phyloP scores from a whole-genome alignment of 2,329 filamentous ascomycete genomes.

The Fusarium equiseti region DNA sequence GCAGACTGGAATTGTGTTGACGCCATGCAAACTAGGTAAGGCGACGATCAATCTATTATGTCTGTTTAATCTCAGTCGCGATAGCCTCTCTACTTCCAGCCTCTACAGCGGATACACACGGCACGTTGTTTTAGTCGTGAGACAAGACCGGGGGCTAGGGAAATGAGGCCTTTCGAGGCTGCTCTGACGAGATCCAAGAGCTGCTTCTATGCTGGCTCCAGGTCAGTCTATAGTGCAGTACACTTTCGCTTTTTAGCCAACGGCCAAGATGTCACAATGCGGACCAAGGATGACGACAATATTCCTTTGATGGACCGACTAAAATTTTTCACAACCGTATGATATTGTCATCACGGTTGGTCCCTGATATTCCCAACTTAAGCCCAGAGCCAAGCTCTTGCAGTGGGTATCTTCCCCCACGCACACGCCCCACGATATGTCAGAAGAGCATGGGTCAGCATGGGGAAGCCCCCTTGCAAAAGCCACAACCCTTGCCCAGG shows the following conservation, averaged over 20 bases:
- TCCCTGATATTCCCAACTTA: slow-evolving; percentile 8
- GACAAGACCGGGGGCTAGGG: slow-evolving; percentile 8
- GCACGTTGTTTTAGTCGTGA: not conserved
- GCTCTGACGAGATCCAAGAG: slow-evolving; percentile 26
- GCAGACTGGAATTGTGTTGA: not conserved
- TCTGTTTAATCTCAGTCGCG: not conserved
- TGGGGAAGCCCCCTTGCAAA: slow-evolving; percentile 32
- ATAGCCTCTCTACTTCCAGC: not conserved
- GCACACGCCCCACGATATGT: slow-evolving; percentile 36
- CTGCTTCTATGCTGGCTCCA: slow-evolving; percentile 4
- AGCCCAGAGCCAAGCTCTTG: slow-evolving; percentile 20
- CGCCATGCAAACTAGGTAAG: not conserved
- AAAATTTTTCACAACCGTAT: slow-evolving; percentile 4
- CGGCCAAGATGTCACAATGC: slow-evolving; percentile 27
- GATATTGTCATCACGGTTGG: not conserved
- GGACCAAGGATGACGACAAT: slow-evolving; percentile 33
- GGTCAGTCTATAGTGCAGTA: not conserved
- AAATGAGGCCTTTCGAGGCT: slow-evolving; percentile 39
- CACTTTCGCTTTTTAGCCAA: not conserved
- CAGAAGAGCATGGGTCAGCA: slow-evolving; percentile 34
- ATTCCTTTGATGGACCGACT: slow-evolving; percentile 2
- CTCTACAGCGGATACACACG: slow-evolving; percentile 8
- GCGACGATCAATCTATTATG: slow-evolving; percentile 6
- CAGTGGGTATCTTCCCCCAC: slow-evolving; percentile 33
- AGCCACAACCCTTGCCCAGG: slow-evolving; percentile 20